These are phyloP conservation scores for Ambrosia artemisiifolia DNA, from an alignment of 129 eudicot genomes.

Conservation along the genomic window DNA sequence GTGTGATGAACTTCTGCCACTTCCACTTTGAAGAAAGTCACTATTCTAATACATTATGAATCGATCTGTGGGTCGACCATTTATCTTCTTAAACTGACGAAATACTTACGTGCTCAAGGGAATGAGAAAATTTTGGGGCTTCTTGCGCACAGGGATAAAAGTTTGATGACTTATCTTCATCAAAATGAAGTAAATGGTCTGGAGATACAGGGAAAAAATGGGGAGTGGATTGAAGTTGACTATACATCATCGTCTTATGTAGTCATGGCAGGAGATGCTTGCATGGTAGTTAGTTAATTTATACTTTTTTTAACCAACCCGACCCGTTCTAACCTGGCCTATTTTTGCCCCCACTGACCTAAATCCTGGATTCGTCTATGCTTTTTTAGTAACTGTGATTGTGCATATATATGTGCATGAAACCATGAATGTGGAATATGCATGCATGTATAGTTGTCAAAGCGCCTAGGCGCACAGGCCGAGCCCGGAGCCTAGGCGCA, in stretches of 20 bases:
- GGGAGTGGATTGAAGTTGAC: constrained; percentile 44
- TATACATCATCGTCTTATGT: constrained; percentile 44
- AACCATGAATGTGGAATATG: no score
- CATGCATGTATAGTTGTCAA: no score
- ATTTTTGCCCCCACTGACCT: no score
- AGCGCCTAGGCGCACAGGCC: no score
- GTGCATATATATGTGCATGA: no score
- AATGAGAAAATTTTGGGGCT: constrained; percentile 31
- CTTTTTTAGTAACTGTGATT: neutral
- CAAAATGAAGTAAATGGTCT: constrained; percentile 44
- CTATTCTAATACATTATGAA: no score
- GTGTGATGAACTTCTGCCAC: no score
- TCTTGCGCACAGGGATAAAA: constrained; percentile 47
- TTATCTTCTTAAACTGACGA: constrained; percentile 39
- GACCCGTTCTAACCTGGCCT: no score
- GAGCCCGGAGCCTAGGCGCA: no score
- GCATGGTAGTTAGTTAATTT: constrained; percentile 28
- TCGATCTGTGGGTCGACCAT: constrained; percentile 22
- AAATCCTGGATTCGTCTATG: no score
- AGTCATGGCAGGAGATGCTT: constrained; percentile 60
- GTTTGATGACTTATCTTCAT: constrained; percentile 44
- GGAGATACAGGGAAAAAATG: constrained; percentile 40
- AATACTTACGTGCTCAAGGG: constrained; percentile 24
- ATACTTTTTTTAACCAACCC: no score
- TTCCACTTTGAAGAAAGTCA: no score